Percentiles rank a stretch among this genome's conserved stretches.
Evolutionary conservation across 805 yeast species (phyloP).

Genomic region (Saturnispora kantuleensis): DNA sequence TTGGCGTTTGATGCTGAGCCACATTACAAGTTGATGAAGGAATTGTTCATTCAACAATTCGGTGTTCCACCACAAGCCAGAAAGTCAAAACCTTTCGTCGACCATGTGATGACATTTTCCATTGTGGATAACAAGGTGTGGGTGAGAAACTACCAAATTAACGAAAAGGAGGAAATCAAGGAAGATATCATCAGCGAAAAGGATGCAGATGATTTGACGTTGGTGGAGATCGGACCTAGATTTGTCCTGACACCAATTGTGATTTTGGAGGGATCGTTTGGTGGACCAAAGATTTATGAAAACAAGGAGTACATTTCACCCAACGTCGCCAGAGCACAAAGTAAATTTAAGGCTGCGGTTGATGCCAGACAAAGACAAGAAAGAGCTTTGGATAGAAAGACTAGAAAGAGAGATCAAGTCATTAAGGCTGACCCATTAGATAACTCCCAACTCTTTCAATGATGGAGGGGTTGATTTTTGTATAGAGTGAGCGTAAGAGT

Average conservation of each 20-base stretch:
- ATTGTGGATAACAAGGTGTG: conserved; percentile 90
- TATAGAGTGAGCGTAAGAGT: background rate
- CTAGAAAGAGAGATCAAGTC: conserved; percentile 65
- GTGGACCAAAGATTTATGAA: conserved; percentile 96
- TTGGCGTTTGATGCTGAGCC: conserved; percentile 58
- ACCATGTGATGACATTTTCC: conserved; percentile 88
- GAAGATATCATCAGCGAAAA: conserved; percentile 11
- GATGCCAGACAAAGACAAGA: conserved; percentile 72
- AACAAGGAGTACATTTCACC: conserved; percentile 96
- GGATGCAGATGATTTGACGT: conserved; percentile 49
- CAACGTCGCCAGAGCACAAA: conserved; percentile 85
- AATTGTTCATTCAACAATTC: conserved; percentile 68
- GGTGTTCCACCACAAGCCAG: conserved; percentile 95
- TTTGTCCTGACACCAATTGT: conserved; percentile 87
- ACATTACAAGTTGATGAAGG: conserved; percentile 71
- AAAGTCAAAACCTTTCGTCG: conserved; percentile 88
- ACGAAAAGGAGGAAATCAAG: conserved; percentile 47
- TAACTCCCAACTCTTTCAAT: conserved; percentile 64
- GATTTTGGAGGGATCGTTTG: conserved; percentile 90
- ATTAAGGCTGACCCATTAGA: conserved; percentile 75
- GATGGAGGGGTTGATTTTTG: conserved; percentile 5
- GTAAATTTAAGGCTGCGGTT: conserved; percentile 67
- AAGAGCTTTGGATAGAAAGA: conserved; percentile 65
- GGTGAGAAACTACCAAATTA: conserved; percentile 90
- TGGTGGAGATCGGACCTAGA: conserved; percentile 95